These are phyloP conservation scores for Aristolochia fimbriata DNA, from an alignment of 164 flowering plant genomes.

Conservation along the genomic window DNA sequence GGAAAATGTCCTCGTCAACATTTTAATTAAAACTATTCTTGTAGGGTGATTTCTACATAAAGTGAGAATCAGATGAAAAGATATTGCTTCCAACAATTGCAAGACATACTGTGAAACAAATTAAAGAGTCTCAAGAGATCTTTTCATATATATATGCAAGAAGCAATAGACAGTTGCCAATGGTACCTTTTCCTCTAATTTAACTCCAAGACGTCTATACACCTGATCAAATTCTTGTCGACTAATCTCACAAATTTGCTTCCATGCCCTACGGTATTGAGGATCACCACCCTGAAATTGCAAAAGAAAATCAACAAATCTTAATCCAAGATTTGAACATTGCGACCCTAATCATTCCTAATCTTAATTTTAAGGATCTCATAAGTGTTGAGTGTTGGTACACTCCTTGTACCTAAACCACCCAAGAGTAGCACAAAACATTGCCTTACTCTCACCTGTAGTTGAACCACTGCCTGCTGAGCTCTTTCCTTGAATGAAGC, in stretches of 20 bases:
- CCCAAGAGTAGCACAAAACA: too few relatives aligned
- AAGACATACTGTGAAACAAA: too few relatives aligned
- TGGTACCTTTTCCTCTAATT: conserved; percentile 84
- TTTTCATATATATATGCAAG: too few relatives aligned
- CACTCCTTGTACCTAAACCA: too few relatives aligned
- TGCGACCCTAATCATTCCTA: background rate
- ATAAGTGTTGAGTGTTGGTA: too few relatives aligned
- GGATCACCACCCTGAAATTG: conserved; percentile 58
- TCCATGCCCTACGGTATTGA: conserved; percentile 73
- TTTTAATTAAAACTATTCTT: too few relatives aligned
- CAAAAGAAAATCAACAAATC: background rate
- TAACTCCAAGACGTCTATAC: conserved; percentile 71
- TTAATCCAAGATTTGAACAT: background rate
- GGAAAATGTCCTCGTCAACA: too few relatives aligned
- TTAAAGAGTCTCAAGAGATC: too few relatives aligned
- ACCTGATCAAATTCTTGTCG: conserved; percentile 69
- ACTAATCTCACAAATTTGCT: conserved; percentile 85
- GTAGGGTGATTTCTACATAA: too few relatives aligned
- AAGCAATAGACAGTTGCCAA: background rate
- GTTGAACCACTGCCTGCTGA: conserved; percentile 81
- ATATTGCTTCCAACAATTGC: too few relatives aligned
- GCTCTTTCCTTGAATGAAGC: conserved; percentile 77
- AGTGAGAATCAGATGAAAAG: too few relatives aligned
- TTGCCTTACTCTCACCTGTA: conserved; percentile 49
- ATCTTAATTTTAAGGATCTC: too few relatives aligned